Base-by-base conservation (phyloP, 1,284 basidiomycete species). In the Leccinum griseonigrum region DNA sequence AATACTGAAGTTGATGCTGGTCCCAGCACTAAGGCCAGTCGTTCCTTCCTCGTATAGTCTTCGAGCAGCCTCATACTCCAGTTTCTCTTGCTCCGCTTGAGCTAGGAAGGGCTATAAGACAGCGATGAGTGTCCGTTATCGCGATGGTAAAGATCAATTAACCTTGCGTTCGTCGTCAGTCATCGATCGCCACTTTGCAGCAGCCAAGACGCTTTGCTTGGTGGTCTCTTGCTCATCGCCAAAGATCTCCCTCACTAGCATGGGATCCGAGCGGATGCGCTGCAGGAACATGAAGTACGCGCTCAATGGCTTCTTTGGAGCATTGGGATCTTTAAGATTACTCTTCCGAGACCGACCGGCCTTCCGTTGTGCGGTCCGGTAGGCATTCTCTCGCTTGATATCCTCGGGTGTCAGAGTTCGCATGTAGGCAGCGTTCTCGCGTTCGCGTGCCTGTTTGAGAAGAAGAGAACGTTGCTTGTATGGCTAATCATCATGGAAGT, bases 241-340 rank as follows among this genome's bases (percentile, higher is more conserved):
- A 78, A 97, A 97, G 16, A 97, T 88, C 26, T 90, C 88, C 66
- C 77, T 82, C 18, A 93, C 89, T 36, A 94, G 78, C 48, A 81
- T 79, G 13, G 85, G 84, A 70, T 92, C 87, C 54, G 88, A 84
- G 64, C 94, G 84, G 69, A 96, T 95, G 55, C 88, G 85, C 74
- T 95, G 93, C 65, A 97, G 77, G 81, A 96, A 98, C 85, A 97
- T 91, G 70, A 97, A 97, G 74, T 97, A 98, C 3, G 95, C 95
- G 69, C 88, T 91, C 32, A 97, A 85, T 3, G 95, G 95, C 76
- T 97, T 97, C 86, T 96, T 96, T 9, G 95, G 95, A 18, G 94
- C 95, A 72, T 97, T 96, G 31, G 95, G 95, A 74, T 98, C 95
- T 80, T 97, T 97, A 77, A 98, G 90, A 76, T 98, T 97, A 65